Evolutionary conservation across 306 rosid species (phyloP).

Genomic region (Castanea crenata): DNA sequence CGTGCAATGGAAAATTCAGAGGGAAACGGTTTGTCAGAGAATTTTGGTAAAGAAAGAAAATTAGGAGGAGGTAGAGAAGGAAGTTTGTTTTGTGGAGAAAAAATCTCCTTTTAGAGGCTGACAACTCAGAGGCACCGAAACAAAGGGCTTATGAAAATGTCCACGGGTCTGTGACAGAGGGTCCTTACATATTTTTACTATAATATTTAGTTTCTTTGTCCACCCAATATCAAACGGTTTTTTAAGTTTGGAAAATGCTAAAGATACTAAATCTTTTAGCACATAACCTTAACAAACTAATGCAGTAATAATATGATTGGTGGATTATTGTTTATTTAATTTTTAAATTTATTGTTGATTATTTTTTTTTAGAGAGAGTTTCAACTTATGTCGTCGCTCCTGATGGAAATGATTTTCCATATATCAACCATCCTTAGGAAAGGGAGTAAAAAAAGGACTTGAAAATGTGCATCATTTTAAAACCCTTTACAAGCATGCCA

Average conservation of each 20-base stretch:
- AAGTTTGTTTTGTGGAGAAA: conserved; percentile 45
- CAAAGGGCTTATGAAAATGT: conserved; percentile 27
- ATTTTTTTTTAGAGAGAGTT: too few species aligned
- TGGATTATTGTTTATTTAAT: too few species aligned
- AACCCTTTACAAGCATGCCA: too few species aligned
- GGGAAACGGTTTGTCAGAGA: conserved; percentile 13
- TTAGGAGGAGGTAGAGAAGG: neutral
- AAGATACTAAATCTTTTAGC: too few species aligned
- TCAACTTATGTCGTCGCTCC: too few species aligned
- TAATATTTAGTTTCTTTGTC: neutral
- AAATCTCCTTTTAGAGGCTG: conserved; percentile 50
- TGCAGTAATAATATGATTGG: too few species aligned
- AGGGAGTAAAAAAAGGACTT: too few species aligned
- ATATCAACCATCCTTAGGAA: too few species aligned
- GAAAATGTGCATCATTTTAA: too few species aligned
- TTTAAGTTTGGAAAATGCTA: neutral
- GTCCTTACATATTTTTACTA: neutral
- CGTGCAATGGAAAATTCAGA: conserved; percentile 10
- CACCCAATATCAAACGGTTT: neutral
- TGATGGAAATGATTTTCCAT: too few species aligned
- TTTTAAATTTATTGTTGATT: too few species aligned
- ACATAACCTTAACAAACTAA: too few species aligned
- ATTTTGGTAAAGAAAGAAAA: conserved; percentile 24
- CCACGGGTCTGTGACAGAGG: neutral
- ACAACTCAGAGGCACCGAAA: conserved; percentile 42